Base-by-base conservation (phyloP, 345 rosid species). In the Camelina hispida region DNA sequence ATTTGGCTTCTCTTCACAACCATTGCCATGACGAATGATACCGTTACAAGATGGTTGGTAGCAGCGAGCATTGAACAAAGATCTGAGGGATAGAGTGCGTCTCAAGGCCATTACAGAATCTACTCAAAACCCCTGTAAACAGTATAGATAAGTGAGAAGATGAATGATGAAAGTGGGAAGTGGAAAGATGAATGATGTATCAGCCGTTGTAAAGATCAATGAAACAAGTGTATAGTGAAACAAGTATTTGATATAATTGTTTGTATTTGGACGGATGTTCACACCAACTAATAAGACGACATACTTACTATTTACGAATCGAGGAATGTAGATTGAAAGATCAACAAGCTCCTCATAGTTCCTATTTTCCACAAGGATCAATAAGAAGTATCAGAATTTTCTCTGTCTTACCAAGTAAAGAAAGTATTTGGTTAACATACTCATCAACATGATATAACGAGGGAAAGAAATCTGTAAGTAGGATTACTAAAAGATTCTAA, bases 291-390 rank as follows among this genome's bases (percentile, higher is more conserved):
- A 46, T 18, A 65, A 32, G 54, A 67, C 54, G 14, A 43, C 47
- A 71, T 76, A 80, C 96, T 84, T 81, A 94, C 97, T 56, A 66
- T 83, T 82, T 10, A 87, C 78, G 80, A 86, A 94, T 69, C 86
- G 86, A 75, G 86, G 88, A 74, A 94, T 85, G 70, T 84, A 94
- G 34, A 91, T 85, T 53, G 97, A 94, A 78, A 95, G 97, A 79
- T 94, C 97, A 61, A 85, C 83, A 57, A 88, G 90, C 69, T 83
- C 85, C 51, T 84, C 88, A 71, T 85, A 77, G 66, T 86, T 87
- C 61, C 60, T 38, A 30, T 81, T 77, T 16, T 91, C 87, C 7
- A 81, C 83, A 73, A 88, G 79, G 90, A 79, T 91, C 98, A 79
- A 94, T 94, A 50, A 91, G 90, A 62, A 94, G 91, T 83, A 82